phyloP scores from a whole-genome alignment of 2,329 filamentous ascomycete species.

The Epichloe glyceriae region DNA sequence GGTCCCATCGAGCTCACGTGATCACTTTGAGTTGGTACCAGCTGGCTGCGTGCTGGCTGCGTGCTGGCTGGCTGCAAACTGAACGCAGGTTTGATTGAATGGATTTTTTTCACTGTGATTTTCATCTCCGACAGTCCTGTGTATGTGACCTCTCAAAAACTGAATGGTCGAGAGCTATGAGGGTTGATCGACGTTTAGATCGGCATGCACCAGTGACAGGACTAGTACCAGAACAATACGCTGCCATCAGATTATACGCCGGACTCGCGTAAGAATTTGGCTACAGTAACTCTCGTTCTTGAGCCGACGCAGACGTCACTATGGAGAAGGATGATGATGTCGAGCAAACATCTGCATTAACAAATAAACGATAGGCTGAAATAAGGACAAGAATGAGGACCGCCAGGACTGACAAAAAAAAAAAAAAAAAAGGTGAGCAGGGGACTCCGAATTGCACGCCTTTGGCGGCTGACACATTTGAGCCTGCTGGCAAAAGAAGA shows the following conservation, averaged over 20 bases:
- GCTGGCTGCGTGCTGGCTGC: not conserved
- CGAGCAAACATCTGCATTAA: conserved; percentile 4
- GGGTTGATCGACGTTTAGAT: not conserved
- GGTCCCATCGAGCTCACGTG: conserved; percentile 8
- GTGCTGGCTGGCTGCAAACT: too few relatives aligned
- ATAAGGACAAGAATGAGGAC: not conserved
- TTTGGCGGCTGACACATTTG: conserved; percentile 8
- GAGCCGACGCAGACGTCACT: too few relatives aligned
- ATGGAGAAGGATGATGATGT: not conserved
- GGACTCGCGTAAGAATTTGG: too few relatives aligned
- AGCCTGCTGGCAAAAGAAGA: conserved; percentile 4
- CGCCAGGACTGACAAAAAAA: conserved; percentile 1
- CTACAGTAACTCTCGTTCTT: too few relatives aligned
- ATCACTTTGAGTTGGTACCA: not conserved
- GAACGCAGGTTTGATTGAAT: too few relatives aligned
- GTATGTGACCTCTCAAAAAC: not conserved
- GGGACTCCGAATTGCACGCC: conserved; percentile 10
- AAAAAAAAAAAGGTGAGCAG: not conserved
- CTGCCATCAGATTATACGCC: too few relatives aligned
- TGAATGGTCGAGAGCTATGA: too few relatives aligned
- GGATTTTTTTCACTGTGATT: too few relatives aligned
- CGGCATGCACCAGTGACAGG: not conserved
- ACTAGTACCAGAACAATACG: not conserved
- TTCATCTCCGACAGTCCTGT: not conserved
- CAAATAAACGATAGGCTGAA: not conserved